Percentiles rank a stretch among this genome's conserved stretches.
phyloP scores from a whole-genome alignment of 345 rosid species.

The Syzygium grande region DNA sequence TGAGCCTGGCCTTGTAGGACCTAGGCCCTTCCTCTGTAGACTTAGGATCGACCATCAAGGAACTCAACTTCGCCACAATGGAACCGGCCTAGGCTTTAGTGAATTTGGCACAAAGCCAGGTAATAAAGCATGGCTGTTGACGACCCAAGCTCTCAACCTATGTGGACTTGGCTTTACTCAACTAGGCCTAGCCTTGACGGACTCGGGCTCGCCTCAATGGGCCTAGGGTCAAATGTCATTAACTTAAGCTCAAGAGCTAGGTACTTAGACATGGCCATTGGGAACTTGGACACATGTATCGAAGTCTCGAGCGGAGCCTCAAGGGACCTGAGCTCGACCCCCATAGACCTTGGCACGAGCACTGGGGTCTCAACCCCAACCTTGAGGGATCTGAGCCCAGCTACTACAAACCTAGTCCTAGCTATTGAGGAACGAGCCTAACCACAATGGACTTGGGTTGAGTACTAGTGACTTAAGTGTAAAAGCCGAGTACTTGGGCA shows the following conservation, averaged over 20 bases:
- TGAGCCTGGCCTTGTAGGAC: background rate
- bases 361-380: rapidly evolving
- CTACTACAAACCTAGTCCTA: background rate
- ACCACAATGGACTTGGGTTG: background rate
- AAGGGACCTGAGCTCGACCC: background rate
- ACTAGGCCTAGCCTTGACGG: background rate
- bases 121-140: too few species aligned
- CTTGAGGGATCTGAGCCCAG: rapidly evolving
- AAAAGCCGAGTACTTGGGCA: background rate
- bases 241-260: background rate
- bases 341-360: background rate
- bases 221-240: background rate
- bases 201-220: background rate
- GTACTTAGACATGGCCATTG: background rate
- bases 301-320: background rate
- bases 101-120: background rate
- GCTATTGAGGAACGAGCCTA: background rate
- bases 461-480: background rate
- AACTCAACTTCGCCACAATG: background rate
- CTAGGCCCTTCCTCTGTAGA: background rate
- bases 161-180: background rate
- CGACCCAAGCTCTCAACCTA: background rate
- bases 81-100: background rate
- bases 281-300: rapidly evolving
- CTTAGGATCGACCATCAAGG: rapidly evolving